Evolutionary conservation across 352 stramenopile genomes (phyloP).

Genomic region (Nothophytophthora sp.): DNA sequence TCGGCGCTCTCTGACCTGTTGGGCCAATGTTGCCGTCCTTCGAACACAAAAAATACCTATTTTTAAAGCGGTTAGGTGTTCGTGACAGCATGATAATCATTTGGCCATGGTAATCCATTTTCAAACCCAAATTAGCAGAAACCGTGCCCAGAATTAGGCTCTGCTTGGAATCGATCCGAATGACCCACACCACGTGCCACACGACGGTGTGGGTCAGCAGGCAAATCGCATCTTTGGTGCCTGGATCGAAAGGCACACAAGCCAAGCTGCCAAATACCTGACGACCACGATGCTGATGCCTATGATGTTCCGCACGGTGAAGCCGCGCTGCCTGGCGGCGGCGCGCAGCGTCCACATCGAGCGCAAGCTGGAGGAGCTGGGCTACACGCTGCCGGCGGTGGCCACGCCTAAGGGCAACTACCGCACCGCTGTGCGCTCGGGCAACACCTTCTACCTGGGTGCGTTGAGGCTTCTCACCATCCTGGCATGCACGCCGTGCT

Average conservation of each 20-base stretch:
- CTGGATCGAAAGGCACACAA: no score
- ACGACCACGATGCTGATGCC: conserved; percentile 30
- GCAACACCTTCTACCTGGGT: conserved; percentile 86
- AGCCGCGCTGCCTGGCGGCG: conserved; percentile 22
- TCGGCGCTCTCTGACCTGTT: no score
- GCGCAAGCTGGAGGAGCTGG: conserved; percentile 81
- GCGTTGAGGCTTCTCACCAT: neutral
- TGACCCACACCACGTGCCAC: no score
- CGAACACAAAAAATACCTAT: neutral
- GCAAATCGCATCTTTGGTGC: no score
- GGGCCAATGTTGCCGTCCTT: neutral
- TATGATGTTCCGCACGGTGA: conserved; percentile 29
- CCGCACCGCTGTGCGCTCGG: conserved; percentile 73
- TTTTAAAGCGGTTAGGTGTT: neutral
- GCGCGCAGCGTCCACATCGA: conserved; percentile 81
- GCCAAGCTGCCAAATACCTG: neutral
- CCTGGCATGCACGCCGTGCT: neutral
- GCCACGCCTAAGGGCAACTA: conserved; percentile 92
- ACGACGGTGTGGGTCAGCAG: no score
- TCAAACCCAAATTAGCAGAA: no score
- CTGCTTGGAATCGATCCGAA: no score
- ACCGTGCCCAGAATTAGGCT: no score
- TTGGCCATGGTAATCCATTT: no score
- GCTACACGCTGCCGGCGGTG: conserved; percentile 81
- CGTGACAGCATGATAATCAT: no score